These are phyloP conservation scores for Marasmius tenuissimus DNA, from an alignment of 1,284 basidiomycete genomes.

Conservation along the genomic window DNA sequence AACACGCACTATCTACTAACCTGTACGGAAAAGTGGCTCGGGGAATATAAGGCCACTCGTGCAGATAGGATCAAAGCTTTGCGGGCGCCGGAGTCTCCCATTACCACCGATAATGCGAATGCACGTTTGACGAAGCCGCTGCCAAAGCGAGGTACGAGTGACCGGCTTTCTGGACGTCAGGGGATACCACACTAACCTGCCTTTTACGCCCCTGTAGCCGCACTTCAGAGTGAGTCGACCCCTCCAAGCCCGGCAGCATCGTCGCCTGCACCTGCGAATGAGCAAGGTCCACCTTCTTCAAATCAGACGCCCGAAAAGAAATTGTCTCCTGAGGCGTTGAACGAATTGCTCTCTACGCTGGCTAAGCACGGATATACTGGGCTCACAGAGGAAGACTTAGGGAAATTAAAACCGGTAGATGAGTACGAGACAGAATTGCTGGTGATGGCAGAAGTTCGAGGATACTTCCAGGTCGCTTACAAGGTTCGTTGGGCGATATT, in stretches of 20 bases:
- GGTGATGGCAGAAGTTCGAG: constrained; percentile 46
- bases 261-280: no score
- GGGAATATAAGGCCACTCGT: constrained; percentile 27
- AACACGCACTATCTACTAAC: constrained; percentile 36
- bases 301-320: not conserved
- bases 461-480: constrained; percentile 45
- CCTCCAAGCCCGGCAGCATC: no score
- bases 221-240: no score
- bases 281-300: not conserved
- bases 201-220: no score
- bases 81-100: no score
- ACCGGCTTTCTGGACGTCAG: no score
- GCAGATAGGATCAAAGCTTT: no score
- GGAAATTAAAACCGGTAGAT: constrained; percentile 34
- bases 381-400: constrained; percentile 31
- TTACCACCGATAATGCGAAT: no score
- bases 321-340: not conserved
- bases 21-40: constrained; percentile 32
- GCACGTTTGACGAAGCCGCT: no score
- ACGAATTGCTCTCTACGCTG: not conserved
- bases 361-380: constrained; percentile 2
- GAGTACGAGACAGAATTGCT: constrained; percentile 40
- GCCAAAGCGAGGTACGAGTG: no score
- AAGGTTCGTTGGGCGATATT: constrained; percentile 29
- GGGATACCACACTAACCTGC: no score